Conservation (phyloP, 768 basidiomycete genomes). For the Lentinula boryana region DNA sequence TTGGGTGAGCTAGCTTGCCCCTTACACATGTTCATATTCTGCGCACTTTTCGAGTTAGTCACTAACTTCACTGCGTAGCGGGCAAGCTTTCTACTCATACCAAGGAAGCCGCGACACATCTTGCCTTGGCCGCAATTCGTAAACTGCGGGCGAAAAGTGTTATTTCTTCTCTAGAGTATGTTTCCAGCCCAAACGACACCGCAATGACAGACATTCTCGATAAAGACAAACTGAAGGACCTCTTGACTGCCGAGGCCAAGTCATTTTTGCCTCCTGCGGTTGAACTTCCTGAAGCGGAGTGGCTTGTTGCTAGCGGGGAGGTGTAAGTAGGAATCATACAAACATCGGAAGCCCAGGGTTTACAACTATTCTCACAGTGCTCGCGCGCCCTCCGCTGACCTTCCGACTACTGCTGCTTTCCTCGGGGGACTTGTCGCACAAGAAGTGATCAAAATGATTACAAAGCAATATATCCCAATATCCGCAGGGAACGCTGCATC, state of each 20-base stretch:
- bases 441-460: constrained; percentile 96
- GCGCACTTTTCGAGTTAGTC: neutral
- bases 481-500: constrained; percentile 1
- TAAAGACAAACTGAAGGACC: neutral
- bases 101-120: constrained; percentile 61
- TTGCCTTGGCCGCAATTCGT: constrained; percentile 63
- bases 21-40: neutral
- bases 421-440: constrained; percentile 93
- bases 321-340: constrained; percentile 49
- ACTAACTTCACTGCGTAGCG: constrained; percentile 23
- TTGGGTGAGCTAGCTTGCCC: neutral
- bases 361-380: constrained; percentile 40
- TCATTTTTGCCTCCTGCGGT: constrained; percentile 41
- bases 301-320: constrained; percentile 65
- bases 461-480: constrained; percentile 90
- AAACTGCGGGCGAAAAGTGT: constrained; percentile 22
- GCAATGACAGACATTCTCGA: neutral
- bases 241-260: constrained; percentile 44
- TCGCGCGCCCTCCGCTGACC: constrained; percentile 75
- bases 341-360: neutral
- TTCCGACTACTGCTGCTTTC: constrained; percentile 92
- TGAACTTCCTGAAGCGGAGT: constrained; percentile 44
- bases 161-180: constrained; percentile 35
- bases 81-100: constrained; percentile 34
- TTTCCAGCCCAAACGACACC: neutral